Evolutionary conservation across 306 rosid genomes (phyloP).

Genomic region (Cicer chorassanicum): DNA sequence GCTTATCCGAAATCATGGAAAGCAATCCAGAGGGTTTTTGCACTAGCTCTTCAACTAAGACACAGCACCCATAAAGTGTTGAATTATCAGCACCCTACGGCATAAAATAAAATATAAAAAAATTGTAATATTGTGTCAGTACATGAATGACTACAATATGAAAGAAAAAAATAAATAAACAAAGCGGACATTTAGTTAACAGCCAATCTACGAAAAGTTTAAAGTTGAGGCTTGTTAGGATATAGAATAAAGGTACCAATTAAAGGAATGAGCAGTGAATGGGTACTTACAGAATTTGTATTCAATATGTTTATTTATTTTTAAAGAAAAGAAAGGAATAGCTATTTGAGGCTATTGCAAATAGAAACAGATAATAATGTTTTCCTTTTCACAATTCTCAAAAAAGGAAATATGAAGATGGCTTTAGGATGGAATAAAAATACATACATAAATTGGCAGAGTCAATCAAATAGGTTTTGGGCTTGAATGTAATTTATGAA

Average conservation of each 20-base stretch:
- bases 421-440: conserved; percentile 2
- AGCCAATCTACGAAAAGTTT: neutral
- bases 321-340: neutral
- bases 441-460: neutral
- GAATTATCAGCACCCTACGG: conserved; percentile 93
- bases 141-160: neutral
- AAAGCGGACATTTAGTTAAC: neutral
- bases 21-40: conserved; percentile 88
- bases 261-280: conserved; percentile 27
- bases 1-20: conserved; percentile 71
- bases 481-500: too few relatives aligned
- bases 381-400: neutral
- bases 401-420: neutral
- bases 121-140: neutral
- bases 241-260: neutral
- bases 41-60: conserved; percentile 92
- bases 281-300: neutral
- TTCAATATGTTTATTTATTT: neutral
- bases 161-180: conserved; percentile 3
- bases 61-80: conserved; percentile 94
- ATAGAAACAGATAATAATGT: neutral
- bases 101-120: neutral
- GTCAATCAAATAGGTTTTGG: neutral
- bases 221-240: neutral
- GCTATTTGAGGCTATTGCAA: neutral